Base-by-base conservation (phyloP, 345 rosid genomes). In the Brassica cretica region DNA sequence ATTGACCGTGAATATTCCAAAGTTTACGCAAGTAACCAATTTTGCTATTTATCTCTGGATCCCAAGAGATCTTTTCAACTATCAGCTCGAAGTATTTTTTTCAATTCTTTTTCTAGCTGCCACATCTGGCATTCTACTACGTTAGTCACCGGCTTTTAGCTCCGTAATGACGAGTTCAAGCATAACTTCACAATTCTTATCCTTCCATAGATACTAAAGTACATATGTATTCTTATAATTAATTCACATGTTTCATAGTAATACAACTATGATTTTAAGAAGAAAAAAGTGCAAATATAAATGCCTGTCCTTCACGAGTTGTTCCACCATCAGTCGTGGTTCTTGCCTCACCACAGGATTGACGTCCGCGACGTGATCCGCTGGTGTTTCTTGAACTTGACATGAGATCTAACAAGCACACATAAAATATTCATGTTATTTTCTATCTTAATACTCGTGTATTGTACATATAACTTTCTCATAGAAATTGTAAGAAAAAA, bases 151-250 rank as follows among this genome's bases (percentile, higher is more conserved):
- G 21, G 16, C 30, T 37, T 8, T 37, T 37, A 46, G 3, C 32
- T 59, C 64, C 6, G 2, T 6, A 59, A 59, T 10, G n/a, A 59
- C 64, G 6, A 59, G 64, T 59, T 59, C 64, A 59, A 37, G 53
- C 69, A 65, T 37, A 35, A 18, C 53, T 65, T 65, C 30, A 5
- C 29, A 65, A 37, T 19, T 65, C 11, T 35, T 65, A 65, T 65
- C 68, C 15, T 65, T 65, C 68, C 68, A 33, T 7, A 35, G 7
- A 16, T 65, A 65, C 51, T 65, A 64, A 35, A 16, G 44, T 65
- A 37, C 5, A 65, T 19, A 35, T 41, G 9, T 35, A 18, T 65
- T 65, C 27, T 16, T 16, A 37, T 65, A 65, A 5, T 65, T 16
- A 64, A 15, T 37, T 37, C 49, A 41, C 49, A 9, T 41, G 49